Evolutionary conservation across 2,329 filamentous ascomycete species (phyloP).

Genomic region (Trichoderma atroviride): DNA sequence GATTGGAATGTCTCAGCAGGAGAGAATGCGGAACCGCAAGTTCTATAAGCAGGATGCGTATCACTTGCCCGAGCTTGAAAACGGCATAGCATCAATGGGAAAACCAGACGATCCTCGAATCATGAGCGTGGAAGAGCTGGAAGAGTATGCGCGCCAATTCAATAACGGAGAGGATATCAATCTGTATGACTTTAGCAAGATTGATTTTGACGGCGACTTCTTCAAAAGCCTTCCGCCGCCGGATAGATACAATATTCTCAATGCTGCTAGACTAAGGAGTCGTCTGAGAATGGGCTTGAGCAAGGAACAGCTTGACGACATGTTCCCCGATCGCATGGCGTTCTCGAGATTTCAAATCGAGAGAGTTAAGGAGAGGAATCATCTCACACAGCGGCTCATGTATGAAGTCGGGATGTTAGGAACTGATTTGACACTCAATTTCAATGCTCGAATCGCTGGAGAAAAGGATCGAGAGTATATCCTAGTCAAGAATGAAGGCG

Average conservation of each 20-base stretch:
- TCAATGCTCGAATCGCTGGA: slow-evolving; percentile 70
- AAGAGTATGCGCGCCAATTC: slow-evolving; percentile 92
- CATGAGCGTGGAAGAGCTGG: slow-evolving; percentile 92
- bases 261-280: slow-evolving; percentile 86
- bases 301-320: slow-evolving; percentile 91
- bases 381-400: slow-evolving; percentile 94
- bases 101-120: slow-evolving; percentile 90
- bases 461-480: slow-evolving; percentile 95
- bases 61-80: slow-evolving; percentile 84
- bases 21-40: slow-evolving; percentile 71
- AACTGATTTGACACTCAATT: slow-evolving; percentile 69
- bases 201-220: slow-evolving; percentile 95
- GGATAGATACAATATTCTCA: slow-evolving; percentile 96
- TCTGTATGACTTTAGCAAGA: slow-evolving; percentile 96
- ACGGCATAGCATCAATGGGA: slow-evolving; percentile 81
- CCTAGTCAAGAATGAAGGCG: slow-evolving; percentile 90
- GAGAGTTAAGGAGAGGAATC: slow-evolving; percentile 86
- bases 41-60: slow-evolving; percentile 95
- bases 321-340: slow-evolving; percentile 98
- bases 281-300: slow-evolving; percentile 92
- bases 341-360: slow-evolving; percentile 98
- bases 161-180: slow-evolving; percentile 89
- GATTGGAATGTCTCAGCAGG: slow-evolving; percentile 74
- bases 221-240: slow-evolving; percentile 87
- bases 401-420: slow-evolving; percentile 87